Conservation (phyloP, 1,284 basidiomycete genomes). For the Leccinum pachyderme region DNA sequence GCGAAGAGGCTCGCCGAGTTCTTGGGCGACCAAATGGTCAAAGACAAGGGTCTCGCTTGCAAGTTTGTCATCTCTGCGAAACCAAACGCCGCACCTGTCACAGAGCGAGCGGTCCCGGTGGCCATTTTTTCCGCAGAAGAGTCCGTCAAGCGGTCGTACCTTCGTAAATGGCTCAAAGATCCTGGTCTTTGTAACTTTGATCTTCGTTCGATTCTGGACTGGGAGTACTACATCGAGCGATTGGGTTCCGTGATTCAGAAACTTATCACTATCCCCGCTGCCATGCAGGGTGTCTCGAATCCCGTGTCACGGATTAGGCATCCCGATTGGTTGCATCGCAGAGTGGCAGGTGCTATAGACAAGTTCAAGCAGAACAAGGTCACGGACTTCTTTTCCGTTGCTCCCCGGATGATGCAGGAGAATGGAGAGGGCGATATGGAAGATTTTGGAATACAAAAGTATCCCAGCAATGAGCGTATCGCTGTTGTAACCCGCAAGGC, state of each 20-base stretch:
- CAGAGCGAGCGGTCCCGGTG: constrained; percentile 96
- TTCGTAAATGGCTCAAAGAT: constrained; percentile 97
- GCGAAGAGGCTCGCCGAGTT: constrained; percentile 96
- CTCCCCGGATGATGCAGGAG: constrained; percentile 32
- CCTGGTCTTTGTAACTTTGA: constrained; percentile 88
- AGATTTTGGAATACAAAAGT: constrained; percentile 50
- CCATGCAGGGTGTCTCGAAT: constrained; percentile 96
- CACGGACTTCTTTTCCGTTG: constrained; percentile 84
- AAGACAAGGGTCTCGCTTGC: constrained; percentile 98
- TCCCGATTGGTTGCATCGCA: constrained; percentile 95
- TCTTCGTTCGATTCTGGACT: constrained; percentile 93
- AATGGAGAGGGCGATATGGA: constrained; percentile 58
- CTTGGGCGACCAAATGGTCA: constrained; percentile 97
- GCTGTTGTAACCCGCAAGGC: constrained; percentile 57
- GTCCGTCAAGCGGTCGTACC: constrained; percentile 83
- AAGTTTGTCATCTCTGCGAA: constrained; percentile 98
- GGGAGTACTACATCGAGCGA: constrained; percentile 98
- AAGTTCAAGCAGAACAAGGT: constrained; percentile 98
- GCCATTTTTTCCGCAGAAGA: constrained; percentile 98
- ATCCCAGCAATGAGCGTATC: constrained; percentile 42
- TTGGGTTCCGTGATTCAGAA: constrained; percentile 99
- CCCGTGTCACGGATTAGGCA: constrained; percentile 95
- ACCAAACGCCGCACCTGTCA: constrained; percentile 92
- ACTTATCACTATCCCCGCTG: constrained; percentile 98
- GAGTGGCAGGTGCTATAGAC: constrained; percentile 88